Evolutionary conservation across 2,329 filamentous ascomycete species (phyloP), one percentile per base, ranked within the genome.

Genomic region (Zasmidium cellare): DNA sequence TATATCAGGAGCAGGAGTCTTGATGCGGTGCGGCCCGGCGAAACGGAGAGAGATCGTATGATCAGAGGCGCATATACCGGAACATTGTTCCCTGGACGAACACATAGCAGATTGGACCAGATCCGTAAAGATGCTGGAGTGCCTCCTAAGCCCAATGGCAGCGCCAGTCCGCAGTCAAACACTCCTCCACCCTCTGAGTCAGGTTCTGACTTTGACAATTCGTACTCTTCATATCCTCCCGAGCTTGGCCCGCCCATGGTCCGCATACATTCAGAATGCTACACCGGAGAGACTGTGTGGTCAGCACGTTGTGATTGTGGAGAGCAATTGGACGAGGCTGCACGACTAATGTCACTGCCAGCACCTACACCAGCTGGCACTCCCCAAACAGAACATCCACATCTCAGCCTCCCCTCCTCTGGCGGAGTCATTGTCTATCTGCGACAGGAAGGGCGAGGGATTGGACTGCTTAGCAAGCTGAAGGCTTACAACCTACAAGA

Each of bases 401-500:
- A 35, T 9, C 28, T 55, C 24, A 80, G 66, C 72, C 79, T 53
- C 18, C 70, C 69, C 11, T 83, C 80, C 1, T 79, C 81, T 1
- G 92, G 92, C 16, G 94, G 94, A 31, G 92, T 96, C 54, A 96
- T 99, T 65, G 87, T 99, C 67, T 99, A 99, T 71, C 81, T 99
- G 20, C 88, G 94, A 20, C 94, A 99, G 75, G 94, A 99, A 77
- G 94, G 94, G 0, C 89, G 94, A 22, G 94, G 94, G 1, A 99
- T 99, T 64, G 94, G 94, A 0, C 82, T 99, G 0, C 89, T 91
- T 2, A 92, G 96, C 77, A 99, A 99, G 76, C 82, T 99, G 41
- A 97, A 99, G 77, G 94, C 94, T 3, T 99, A 99, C 76, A 99
- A 99, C 71, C 80, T 99, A 46, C 94, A 99, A 74, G 94, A 99